phyloP scores from a whole-genome alignment of 202 grass and related monocot genomes.

The Panicum virgatum region DNA sequence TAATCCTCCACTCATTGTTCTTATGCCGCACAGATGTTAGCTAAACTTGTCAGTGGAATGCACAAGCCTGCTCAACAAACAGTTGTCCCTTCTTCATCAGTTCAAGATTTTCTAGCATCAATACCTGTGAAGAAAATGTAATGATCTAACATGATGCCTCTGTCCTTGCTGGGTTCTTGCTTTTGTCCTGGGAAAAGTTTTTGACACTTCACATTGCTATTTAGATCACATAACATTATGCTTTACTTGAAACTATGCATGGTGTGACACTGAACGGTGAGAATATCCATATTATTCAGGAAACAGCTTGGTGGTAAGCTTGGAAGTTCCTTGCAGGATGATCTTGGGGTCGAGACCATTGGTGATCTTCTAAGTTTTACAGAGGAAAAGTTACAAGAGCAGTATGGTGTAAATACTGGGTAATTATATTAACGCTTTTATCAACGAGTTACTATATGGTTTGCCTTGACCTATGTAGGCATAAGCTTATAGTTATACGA shows the following conservation, averaged over 20 bases:
- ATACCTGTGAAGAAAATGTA: conserved; percentile 97
- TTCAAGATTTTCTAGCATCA: conserved; percentile 74
- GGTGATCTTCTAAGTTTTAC: conserved; percentile 80
- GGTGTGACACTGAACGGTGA: conserved; percentile 20
- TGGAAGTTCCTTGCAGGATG: conserved; percentile 79
- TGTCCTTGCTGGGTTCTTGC: conserved; percentile 17
- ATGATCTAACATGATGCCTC: conserved; percentile 22
- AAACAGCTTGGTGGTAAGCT: conserved; percentile 98
- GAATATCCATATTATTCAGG: conserved; percentile 52
- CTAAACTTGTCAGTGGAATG: conserved; percentile 94
- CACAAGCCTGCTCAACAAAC: conserved; percentile 99
- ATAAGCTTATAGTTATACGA: conserved; percentile 2
- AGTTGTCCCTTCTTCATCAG: conserved; percentile 76
- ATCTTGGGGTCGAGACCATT: conserved; percentile 79
- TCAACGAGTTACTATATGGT: conserved; percentile 9
- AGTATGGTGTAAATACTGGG: conserved; percentile 90
- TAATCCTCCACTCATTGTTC: conserved; percentile 28
- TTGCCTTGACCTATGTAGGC: too few species aligned
- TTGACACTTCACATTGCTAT: neutral
- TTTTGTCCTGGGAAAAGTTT: conserved; percentile 9
- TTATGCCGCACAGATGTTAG: conserved; percentile 72
- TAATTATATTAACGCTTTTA: conserved; percentile 37
- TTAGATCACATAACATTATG: neutral
- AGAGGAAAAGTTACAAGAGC: conserved; percentile 75
- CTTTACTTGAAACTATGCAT: conserved; percentile 2